Evolutionary conservation across 768 basidiomycete genomes (phyloP).

Genomic region (Pluteus cervinus): DNA sequence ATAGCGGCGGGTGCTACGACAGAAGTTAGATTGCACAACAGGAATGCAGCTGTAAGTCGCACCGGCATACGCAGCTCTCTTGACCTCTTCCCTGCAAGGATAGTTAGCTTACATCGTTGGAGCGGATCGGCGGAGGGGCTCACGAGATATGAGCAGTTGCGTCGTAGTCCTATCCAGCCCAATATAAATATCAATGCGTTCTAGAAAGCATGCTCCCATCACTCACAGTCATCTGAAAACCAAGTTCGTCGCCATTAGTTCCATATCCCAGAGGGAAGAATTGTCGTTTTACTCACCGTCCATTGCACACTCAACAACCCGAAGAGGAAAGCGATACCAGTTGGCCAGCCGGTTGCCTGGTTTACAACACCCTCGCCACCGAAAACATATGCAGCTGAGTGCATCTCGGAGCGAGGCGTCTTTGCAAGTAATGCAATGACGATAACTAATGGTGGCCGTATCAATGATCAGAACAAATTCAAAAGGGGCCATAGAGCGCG

Average conservation of each 20-base stretch:
- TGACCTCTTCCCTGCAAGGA: slow-evolving; percentile 63
- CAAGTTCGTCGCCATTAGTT: slow-evolving; percentile 13
- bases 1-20: slow-evolving; percentile 47
- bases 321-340: slow-evolving; percentile 78
- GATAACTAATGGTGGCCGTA: slow-evolving; percentile 45
- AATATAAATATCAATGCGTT: slow-evolving; percentile 3
- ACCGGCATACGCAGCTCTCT: slow-evolving; percentile 75
- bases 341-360: slow-evolving; percentile 73
- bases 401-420: slow-evolving; percentile 72
- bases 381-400: slow-evolving; percentile 75
- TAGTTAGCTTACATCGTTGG: slow-evolving; percentile 5
- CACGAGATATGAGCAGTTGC: slow-evolving; percentile 81
- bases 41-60: slow-evolving; percentile 7
- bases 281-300: slow-evolving; percentile 47
- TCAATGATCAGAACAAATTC: not conserved
- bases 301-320: slow-evolving; percentile 85
- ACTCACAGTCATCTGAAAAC: slow-evolving; percentile 50
- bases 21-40: slow-evolving; percentile 7
- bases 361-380: slow-evolving; percentile 70
- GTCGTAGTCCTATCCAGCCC: slow-evolving; percentile 55
- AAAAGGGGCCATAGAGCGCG: not conserved
- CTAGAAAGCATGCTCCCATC: slow-evolving; percentile 1
- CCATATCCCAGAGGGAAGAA: slow-evolving; percentile 3
- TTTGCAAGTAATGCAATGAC: slow-evolving; percentile 78
- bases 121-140: slow-evolving; percentile 18